These are phyloP conservation scores for Periconia digitata DNA, from an alignment of 2,329 filamentous ascomycete genomes.

Conservation along the genomic window DNA sequence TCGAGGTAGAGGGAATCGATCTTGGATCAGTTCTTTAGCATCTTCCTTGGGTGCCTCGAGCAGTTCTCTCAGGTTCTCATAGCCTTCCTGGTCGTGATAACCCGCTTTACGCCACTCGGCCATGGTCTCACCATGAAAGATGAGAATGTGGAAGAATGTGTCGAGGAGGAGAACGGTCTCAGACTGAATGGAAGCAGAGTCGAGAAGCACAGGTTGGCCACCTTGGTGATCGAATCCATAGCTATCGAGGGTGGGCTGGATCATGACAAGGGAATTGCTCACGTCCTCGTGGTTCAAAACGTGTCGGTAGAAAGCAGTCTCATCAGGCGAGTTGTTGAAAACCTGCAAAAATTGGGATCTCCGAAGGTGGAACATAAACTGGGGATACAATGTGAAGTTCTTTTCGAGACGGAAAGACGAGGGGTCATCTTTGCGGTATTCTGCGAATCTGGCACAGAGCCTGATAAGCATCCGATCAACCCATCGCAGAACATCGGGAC, in stretches of 20 bases:
- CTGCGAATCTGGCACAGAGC: conserved; percentile 92
- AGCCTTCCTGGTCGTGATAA: conserved; percentile 96
- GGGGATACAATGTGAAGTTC: conserved; percentile 98
- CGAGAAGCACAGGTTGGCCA: conserved; percentile 87
- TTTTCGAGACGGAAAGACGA: conserved; percentile 90
- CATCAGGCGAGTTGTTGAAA: conserved; percentile 98
- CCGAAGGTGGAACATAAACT: conserved; percentile 99
- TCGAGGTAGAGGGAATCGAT: conserved; percentile 94
- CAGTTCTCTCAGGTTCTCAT: conserved; percentile 89
- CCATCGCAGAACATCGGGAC: conserved; percentile 97
- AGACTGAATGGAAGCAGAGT: conserved; percentile 94
- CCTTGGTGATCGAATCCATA: conserved; percentile 97
- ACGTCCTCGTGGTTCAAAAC: conserved; percentile 97
- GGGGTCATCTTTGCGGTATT: conserved; percentile 97
- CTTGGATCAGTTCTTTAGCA: conserved; percentile 94
- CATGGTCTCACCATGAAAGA: conserved; percentile 97
- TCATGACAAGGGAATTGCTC: conserved; percentile 96
- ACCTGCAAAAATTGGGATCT: conserved; percentile 97
- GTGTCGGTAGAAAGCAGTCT: conserved; percentile 98
- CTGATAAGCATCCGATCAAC: conserved; percentile 98
- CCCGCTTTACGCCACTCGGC: conserved; percentile 98
- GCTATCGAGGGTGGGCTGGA: conserved; percentile 94
- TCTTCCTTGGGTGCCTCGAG: conserved; percentile 96
- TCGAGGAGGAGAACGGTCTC: conserved; percentile 92
- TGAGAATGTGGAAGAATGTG: conserved; percentile 99